These are phyloP conservation scores for Gonium pectorale DNA, from an alignment of 139 green algal species.

Conservation along the genomic window DNA sequence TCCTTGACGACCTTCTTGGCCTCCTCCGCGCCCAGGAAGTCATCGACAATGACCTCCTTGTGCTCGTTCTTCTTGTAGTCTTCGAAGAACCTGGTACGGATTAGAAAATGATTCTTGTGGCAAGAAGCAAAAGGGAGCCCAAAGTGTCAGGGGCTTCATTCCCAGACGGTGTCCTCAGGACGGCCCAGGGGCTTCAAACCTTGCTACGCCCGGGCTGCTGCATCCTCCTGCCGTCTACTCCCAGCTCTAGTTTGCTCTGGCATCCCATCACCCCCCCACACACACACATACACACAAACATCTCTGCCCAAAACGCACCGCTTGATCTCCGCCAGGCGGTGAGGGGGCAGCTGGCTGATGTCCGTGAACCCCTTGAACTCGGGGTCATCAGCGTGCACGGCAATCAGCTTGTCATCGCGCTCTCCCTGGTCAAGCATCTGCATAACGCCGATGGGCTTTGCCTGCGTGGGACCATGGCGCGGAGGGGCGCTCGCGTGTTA, in stretches of 20 bases:
- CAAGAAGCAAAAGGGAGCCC: too few species aligned
- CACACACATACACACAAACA: too few species aligned
- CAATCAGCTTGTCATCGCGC: slow-evolving; percentile 86
- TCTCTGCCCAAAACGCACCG: slow-evolving; percentile 49
- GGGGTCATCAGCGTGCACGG: slow-evolving; percentile 92
- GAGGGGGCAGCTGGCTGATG: slow-evolving; percentile 90
- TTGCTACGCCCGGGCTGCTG: too few species aligned
- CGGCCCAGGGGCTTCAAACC: too few species aligned
- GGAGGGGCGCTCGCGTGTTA: too few species aligned
- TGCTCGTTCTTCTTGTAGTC: slow-evolving; percentile 98
- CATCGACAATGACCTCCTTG: slow-evolving; percentile 94
- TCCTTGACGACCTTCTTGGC: slow-evolving; percentile 84
- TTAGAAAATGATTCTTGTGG: too few species aligned
- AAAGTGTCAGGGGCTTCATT: too few species aligned
- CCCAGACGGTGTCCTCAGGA: too few species aligned
- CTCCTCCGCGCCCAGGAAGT: slow-evolving; percentile 86
- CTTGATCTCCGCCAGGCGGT: slow-evolving; percentile 89
- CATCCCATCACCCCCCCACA: too few species aligned
- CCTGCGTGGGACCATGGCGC: too few species aligned
- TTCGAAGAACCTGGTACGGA: slow-evolving; percentile 94
- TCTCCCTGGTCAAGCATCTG: slow-evolving; percentile 95
- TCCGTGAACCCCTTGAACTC: slow-evolving; percentile 91
- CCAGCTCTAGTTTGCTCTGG: too few species aligned
- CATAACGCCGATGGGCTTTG: slow-evolving; percentile 94
- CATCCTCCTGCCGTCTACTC: too few species aligned